A percentile compares a stretch with the other conserved stretches of the same genome.
phyloP scores from a whole-genome alignment of 305 asterid species.

The Fraxinus angustifolia region DNA sequence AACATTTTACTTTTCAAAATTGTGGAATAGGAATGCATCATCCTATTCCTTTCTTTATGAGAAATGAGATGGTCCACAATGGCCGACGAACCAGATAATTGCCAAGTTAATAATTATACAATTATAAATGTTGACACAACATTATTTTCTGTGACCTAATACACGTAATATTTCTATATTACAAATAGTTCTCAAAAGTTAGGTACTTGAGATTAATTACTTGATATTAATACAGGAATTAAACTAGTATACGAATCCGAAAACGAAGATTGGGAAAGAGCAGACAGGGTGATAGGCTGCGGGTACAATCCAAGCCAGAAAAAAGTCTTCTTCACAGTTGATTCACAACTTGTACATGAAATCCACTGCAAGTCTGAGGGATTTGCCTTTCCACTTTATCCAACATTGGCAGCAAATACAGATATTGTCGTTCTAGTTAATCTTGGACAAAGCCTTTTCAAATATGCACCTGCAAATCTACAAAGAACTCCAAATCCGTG shows the following conservation, averaged over 20 bases:
- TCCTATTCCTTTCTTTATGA: background rate
- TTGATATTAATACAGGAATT: constrained; percentile 39
- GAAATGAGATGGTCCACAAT: constrained; percentile 8
- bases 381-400: constrained; percentile 61
- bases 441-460: constrained; percentile 69
- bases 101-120: background rate
- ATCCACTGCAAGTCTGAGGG: constrained; percentile 59
- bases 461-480: constrained; percentile 42
- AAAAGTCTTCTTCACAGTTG: constrained; percentile 63
- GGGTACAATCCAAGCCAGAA: constrained; percentile 61
- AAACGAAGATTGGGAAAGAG: constrained; percentile 46
- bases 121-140: background rate
- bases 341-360: constrained; percentile 61
- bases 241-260: constrained; percentile 49
- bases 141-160: background rate
- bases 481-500: constrained; percentile 71
- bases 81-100: background rate
- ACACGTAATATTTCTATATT: background rate
- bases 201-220: background rate
- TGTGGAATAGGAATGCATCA: constrained; percentile 6
- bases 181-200: background rate
- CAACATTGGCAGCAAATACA: constrained; percentile 55
- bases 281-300: constrained; percentile 60
- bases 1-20: constrained; percentile 10
- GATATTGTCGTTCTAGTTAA: constrained; percentile 46